phyloP scores from a whole-genome alignment of 805 yeast species.

The Saturnispora mendoncae region DNA sequence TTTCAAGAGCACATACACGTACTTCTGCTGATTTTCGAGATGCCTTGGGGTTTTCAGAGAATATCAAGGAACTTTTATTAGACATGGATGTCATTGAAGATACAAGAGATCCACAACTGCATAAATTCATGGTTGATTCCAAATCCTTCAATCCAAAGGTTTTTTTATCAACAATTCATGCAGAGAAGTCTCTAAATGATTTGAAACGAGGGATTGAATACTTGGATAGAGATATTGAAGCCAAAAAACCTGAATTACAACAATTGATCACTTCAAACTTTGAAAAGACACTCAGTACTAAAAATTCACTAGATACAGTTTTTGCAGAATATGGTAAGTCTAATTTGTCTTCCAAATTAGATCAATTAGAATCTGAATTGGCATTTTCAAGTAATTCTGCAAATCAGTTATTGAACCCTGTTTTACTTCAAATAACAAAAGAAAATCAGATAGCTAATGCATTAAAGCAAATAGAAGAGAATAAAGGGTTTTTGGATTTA shows the following conservation, averaged over 20 bases:
- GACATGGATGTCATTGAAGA: slow-evolving; percentile 34
- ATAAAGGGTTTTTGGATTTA: slow-evolving; percentile 46
- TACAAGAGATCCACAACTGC: slow-evolving; percentile 29
- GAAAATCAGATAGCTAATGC: slow-evolving; percentile 43
- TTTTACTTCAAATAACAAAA: slow-evolving; percentile 41
- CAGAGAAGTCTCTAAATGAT: slow-evolving; percentile 44
- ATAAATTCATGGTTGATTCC: slow-evolving; percentile 43
- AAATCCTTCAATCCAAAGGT: slow-evolving; percentile 50
- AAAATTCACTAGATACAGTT: slow-evolving; percentile 54
- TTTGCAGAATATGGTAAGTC: slow-evolving; percentile 40
- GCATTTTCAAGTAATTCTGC: slow-evolving; percentile 42
- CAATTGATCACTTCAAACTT: slow-evolving; percentile 50
- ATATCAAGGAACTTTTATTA: slow-evolving; percentile 34
- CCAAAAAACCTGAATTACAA: slow-evolving; percentile 42
- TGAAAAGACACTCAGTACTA: slow-evolving; percentile 54
- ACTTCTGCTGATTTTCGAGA: slow-evolving; percentile 27
- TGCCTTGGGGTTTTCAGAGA: slow-evolving; percentile 47
- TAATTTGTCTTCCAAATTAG: slow-evolving; percentile 16
- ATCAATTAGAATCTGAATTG: slow-evolving; percentile 29
- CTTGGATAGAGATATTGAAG: slow-evolving; percentile 40
- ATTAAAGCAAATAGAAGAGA: slow-evolving; percentile 41
- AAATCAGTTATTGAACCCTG: slow-evolving; percentile 49
- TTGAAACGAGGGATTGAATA: slow-evolving; percentile 38
- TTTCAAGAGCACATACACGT: background rate
- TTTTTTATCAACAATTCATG: slow-evolving; percentile 48